These are phyloP conservation scores for Pseudogymnoascus sp. DNA, from an alignment of 2,329 filamentous ascomycete species.

Conservation along the genomic window DNA sequence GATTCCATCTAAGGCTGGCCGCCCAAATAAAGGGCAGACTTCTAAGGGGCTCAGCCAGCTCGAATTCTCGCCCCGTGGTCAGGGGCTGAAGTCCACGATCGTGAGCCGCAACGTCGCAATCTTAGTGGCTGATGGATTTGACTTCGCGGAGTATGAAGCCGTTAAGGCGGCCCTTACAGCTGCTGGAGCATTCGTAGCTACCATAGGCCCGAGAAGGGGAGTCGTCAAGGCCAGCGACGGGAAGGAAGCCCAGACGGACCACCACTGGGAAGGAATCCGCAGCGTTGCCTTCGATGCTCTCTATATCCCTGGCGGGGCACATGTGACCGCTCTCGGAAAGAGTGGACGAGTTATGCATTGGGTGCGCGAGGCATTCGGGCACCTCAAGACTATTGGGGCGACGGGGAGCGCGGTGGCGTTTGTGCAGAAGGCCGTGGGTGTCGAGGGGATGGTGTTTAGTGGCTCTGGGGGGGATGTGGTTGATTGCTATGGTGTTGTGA, in stretches of 20 bases:
- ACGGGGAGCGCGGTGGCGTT: slow-evolving; percentile 63
- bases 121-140: slow-evolving; percentile 69
- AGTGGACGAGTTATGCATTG: slow-evolving; percentile 68
- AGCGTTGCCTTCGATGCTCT: slow-evolving; percentile 75
- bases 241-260: slow-evolving; percentile 56
- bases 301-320: slow-evolving; percentile 64
- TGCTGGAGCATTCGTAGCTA: slow-evolving; percentile 57
- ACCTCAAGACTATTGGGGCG: slow-evolving; percentile 70
- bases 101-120: slow-evolving; percentile 64
- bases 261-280: slow-evolving; percentile 71
- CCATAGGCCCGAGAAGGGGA: slow-evolving; percentile 61
- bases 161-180: slow-evolving; percentile 55
- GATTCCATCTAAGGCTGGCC: slow-evolving; percentile 42
- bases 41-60: slow-evolving; percentile 60
- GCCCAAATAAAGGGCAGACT: slow-evolving; percentile 57
- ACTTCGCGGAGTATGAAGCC: slow-evolving; percentile 53
- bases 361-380: slow-evolving; percentile 71
- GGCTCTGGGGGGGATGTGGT: slow-evolving; percentile 35
- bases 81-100: slow-evolving; percentile 49
- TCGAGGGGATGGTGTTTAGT: slow-evolving; percentile 39
- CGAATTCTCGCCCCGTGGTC: slow-evolving; percentile 50
- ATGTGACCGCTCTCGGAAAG: slow-evolving; percentile 53
- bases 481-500: slow-evolving; percentile 72
- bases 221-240: slow-evolving; percentile 42
- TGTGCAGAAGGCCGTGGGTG: slow-evolving; percentile 39